Percentiles rank a stretch among this genome's conserved stretches.
Evolutionary conservation across 495 filamentous ascomycete genomes (phyloP).

Genomic region (Penicillium flavigenum): DNA sequence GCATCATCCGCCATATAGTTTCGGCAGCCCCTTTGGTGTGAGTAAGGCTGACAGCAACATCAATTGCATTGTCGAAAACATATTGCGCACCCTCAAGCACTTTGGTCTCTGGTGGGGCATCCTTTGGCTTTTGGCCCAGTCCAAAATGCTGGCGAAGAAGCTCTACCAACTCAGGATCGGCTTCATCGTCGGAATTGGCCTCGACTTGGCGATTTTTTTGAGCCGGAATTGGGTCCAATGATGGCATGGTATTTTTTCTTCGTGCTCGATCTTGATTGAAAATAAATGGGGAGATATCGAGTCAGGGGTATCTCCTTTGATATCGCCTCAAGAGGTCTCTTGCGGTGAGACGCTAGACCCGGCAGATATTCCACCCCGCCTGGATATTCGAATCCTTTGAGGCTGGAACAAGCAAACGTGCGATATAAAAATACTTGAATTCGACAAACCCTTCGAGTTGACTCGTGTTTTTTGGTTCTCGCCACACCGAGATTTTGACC

Average conservation of each 20-base stretch:
- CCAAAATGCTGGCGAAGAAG: slow-evolving; percentile 81
- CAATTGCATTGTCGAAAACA: slow-evolving; percentile 89
- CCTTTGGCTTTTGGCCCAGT: slow-evolving; percentile 52
- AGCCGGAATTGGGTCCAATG: slow-evolving; percentile 21
- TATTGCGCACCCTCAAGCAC: slow-evolving; percentile 81
- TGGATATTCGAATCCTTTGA: not conserved
- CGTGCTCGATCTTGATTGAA: not conserved
- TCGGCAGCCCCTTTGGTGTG: slow-evolving; percentile 78
- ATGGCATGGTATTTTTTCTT: slow-evolving; percentile 25
- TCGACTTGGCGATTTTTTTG: slow-evolving; percentile 18
- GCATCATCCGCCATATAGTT: slow-evolving; percentile 75
- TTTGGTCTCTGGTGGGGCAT: slow-evolving; percentile 62
- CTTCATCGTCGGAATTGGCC: slow-evolving; percentile 74
- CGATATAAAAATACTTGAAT: not conserved
- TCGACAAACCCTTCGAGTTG: not conserved
- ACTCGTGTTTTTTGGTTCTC: slow-evolving; percentile 6
- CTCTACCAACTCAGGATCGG: slow-evolving; percentile 81
- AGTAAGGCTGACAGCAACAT: slow-evolving; percentile 79
- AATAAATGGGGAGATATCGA: not conserved
- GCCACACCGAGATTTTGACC: slow-evolving; percentile 28
- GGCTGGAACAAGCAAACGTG: not conserved
- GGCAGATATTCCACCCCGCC: slow-evolving; percentile 3
- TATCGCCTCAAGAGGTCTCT: not conserved
- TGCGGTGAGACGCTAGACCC: slow-evolving; percentile 4
- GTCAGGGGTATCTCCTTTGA: slow-evolving; percentile 9